Evolutionary conservation across 2,329 filamentous ascomycete species (phyloP), one percentile per base, ranked within the genome.

Genomic region (Clonostachys byssicola): DNA sequence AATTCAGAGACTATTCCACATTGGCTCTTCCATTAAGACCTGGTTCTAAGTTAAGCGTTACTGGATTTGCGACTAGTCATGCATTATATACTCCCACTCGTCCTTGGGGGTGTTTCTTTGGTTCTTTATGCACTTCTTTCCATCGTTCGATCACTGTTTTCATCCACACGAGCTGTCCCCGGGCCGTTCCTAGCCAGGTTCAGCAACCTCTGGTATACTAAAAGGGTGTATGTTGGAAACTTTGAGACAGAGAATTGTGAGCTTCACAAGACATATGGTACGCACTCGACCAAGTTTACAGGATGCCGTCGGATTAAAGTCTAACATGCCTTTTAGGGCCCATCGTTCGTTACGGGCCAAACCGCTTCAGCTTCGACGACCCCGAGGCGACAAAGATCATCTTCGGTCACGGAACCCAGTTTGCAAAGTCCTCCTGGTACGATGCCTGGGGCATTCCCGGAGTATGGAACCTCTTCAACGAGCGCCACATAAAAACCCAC

Each of bases 271-370:
- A 55, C 58, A 50, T 57, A 65, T 38, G 63, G 64, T 45, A 46
- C 12, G 47, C n/a, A 4, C 23, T 30, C 9, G 9, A 10, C 23
- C 23, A 3, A 30, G 23, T 10, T 30, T 30, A 9, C 23, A 30
- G 9, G 9, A 30, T 30, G 9, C 3, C 23, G 23, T 4, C 4
- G 8, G 8, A 30, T 30, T 30, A 4, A 30, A 30, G 23, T 30
- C 23, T 30, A 10, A 30, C 8, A 30, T 17, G 4, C 17, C 16
- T 6, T 52, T n/a, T 18, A 63, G 66, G 66, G 0, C 50, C 62
- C 0, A 57, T 78, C n/a, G 65, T 77, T 1, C 70, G 74, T 0
- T 67, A 77, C 47, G 71, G 70, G 0, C 74, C 73, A 0, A 64
- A 72, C 16, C 66, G 75, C 8, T 77, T 75, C 47, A 74, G 68